A percentile compares a stretch with the other conserved stretches of the same genome.
These are phyloP conservation scores for Apiospora marii DNA, from an alignment of 2,329 filamentous ascomycete genomes.

Conservation along the genomic window DNA sequence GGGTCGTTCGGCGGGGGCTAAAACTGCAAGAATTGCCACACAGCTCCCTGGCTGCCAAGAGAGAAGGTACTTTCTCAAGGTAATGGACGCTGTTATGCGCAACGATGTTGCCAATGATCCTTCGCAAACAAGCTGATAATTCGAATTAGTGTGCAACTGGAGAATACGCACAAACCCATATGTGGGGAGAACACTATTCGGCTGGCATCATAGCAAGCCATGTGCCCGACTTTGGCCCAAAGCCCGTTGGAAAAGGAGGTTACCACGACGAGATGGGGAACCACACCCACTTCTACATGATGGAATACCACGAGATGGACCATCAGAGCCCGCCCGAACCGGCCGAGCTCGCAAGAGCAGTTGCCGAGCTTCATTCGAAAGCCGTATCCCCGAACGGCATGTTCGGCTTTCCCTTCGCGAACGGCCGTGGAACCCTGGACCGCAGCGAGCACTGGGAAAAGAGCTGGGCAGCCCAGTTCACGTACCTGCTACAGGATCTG, in stretches of 20 bases:
- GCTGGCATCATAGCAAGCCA: constrained; percentile 28
- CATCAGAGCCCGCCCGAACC: constrained; percentile 36
- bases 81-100: background rate
- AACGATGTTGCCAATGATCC: constrained; percentile 28
- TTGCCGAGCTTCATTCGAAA: constrained; percentile 36
- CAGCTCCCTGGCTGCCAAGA: constrained; percentile 29
- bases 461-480: background rate
- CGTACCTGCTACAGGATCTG: background rate
- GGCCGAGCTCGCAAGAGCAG: background rate
- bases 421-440: background rate
- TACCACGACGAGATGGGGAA: constrained; percentile 28
- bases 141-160: background rate
- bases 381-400: background rate
- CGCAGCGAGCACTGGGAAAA: background rate
- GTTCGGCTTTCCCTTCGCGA: background rate
- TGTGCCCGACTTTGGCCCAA: constrained; percentile 35
- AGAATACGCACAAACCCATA: background rate
- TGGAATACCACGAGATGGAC: constrained; percentile 42
- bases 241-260: constrained; percentile 36
- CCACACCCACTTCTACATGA: constrained; percentile 39
- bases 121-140: constrained; percentile 29
- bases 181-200: constrained; percentile 17
- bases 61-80: constrained; percentile 38
- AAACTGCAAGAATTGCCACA: constrained; percentile 35
- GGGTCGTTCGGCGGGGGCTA: constrained; percentile 38